Percentiles rank a stretch among this genome's conserved stretches.
These are phyloP conservation scores for Polychaeton citri DNA, from an alignment of 2,329 filamentous ascomycete genomes.

Conservation along the genomic window DNA sequence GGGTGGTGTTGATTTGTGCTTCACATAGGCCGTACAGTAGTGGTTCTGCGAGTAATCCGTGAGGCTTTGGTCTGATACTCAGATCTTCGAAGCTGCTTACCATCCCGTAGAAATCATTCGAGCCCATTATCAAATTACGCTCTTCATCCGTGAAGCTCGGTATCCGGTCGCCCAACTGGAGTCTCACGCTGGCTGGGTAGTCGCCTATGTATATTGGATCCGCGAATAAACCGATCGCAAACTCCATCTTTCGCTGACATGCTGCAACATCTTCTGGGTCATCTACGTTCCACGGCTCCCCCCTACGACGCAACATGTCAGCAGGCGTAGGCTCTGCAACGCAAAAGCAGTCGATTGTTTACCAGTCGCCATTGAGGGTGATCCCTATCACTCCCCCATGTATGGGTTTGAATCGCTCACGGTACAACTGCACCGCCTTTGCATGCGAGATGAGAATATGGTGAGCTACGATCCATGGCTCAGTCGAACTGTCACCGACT, in stretches of 20 bases:
- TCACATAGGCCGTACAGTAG: constrained; percentile 77
- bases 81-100: too few species aligned
- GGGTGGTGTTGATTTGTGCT: constrained; percentile 47
- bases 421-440: constrained; percentile 66
- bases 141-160: constrained; percentile 65
- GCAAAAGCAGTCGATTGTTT: too few species aligned
- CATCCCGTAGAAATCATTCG: constrained; percentile 90
- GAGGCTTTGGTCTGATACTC: too few species aligned
- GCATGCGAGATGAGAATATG: constrained; percentile 69
- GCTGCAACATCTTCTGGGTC: constrained; percentile 65
- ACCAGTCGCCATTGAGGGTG: constrained; percentile 63
- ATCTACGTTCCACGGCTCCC: constrained; percentile 66
- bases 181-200: constrained; percentile 71
- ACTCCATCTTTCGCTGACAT: constrained; percentile 69
- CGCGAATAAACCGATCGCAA: constrained; percentile 77
- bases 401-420: constrained; percentile 64
- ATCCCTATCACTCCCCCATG: constrained; percentile 72
- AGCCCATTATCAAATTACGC: constrained; percentile 60
- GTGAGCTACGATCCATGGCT: constrained; percentile 75
- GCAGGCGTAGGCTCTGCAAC: too few species aligned
- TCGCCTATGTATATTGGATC: constrained; percentile 76
- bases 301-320: constrained; percentile 15
- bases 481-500: constrained; percentile 59
- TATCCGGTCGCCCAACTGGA: constrained; percentile 65
- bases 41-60: too few species aligned